These are phyloP conservation scores for Tricholoma hemisulphureum DNA, from an alignment of 768 basidiomycete species.

Conservation along the genomic window DNA sequence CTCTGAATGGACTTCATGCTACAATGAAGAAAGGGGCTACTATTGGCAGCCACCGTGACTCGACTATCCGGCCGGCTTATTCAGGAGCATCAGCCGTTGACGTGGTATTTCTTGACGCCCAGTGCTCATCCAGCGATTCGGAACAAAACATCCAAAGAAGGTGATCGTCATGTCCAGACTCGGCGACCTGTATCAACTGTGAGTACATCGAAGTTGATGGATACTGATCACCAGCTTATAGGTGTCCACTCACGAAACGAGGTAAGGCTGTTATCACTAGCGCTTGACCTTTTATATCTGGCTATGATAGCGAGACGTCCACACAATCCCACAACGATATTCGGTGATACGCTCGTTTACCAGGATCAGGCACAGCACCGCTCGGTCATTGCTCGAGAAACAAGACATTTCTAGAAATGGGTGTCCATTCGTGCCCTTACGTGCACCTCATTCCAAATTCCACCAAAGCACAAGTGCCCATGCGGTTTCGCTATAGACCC, in stretches of 20 bases:
- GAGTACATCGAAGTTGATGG: not conserved
- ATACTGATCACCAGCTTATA: not conserved
- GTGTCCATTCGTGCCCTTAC: no score
- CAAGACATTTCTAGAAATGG: no score
- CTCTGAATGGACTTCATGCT: conserved; percentile 18
- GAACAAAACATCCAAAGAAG: not conserved
- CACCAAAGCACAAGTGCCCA: no score
- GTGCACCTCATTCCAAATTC: no score
- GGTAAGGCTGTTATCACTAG: no score
- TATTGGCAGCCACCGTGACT: not conserved
- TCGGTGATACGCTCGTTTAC: no score
- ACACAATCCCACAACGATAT: no score
- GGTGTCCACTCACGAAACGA: conserved; percentile 12
- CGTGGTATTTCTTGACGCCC: not conserved
- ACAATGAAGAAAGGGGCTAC: conserved; percentile 1
- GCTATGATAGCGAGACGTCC: no score
- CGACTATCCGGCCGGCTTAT: not conserved
- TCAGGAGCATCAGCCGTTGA: not conserved
- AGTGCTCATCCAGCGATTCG: not conserved
- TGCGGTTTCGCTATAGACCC: no score
- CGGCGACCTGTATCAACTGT: not conserved
- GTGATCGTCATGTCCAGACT: not conserved
- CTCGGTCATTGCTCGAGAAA: no score
- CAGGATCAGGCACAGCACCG: no score
- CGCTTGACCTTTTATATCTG: no score